phyloP scores from a whole-genome alignment of 768 basidiomycete genomes.

The Chalciporus sphaerocephalus region DNA sequence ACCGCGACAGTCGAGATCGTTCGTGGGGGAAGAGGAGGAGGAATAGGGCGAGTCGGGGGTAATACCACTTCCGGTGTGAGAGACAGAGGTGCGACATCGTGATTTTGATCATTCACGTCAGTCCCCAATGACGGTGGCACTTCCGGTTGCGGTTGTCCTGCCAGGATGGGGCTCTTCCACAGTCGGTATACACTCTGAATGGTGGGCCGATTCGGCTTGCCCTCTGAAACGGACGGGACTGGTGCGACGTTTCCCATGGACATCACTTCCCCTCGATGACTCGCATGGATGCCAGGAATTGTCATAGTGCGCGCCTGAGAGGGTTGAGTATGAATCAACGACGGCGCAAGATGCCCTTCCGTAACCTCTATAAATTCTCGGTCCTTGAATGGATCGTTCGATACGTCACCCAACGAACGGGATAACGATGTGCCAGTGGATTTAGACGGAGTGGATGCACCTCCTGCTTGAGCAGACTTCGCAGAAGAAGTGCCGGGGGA shows the following conservation, averaged over 20 bases:
- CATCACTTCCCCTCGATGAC: conserved; percentile 81
- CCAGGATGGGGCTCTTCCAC: conserved; percentile 55
- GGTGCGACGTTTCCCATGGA: conserved; percentile 74
- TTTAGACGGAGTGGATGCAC: conserved; percentile 21
- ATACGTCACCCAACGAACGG: conserved; percentile 31
- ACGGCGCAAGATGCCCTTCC: conserved; percentile 30
- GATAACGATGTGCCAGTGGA: conserved; percentile 33
- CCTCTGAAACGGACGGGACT: conserved; percentile 37
- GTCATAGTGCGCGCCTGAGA: conserved; percentile 73
- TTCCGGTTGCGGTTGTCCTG: conserved; percentile 26
- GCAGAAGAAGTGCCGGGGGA: conserved; percentile 20
- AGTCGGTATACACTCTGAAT: conserved; percentile 71
- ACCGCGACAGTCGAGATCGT: conserved; percentile 32
- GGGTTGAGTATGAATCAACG: conserved; percentile 72
- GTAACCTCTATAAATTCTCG: conserved; percentile 29
- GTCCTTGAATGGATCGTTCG: conserved; percentile 28
- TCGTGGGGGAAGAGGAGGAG: conserved; percentile 42
- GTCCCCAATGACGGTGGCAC: conserved; percentile 6
- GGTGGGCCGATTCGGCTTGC: conserved; percentile 43
- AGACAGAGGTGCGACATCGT: conserved; percentile 28
- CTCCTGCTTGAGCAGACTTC: conserved; percentile 18
- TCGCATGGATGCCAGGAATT: conserved; percentile 83
- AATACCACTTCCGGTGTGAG: conserved; percentile 21
- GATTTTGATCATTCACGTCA: conserved; percentile 22
- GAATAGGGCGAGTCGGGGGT: conserved; percentile 27